Evolutionary conservation across 169 alveolate species (phyloP).

Genomic region (Plasmodium inui): DNA sequence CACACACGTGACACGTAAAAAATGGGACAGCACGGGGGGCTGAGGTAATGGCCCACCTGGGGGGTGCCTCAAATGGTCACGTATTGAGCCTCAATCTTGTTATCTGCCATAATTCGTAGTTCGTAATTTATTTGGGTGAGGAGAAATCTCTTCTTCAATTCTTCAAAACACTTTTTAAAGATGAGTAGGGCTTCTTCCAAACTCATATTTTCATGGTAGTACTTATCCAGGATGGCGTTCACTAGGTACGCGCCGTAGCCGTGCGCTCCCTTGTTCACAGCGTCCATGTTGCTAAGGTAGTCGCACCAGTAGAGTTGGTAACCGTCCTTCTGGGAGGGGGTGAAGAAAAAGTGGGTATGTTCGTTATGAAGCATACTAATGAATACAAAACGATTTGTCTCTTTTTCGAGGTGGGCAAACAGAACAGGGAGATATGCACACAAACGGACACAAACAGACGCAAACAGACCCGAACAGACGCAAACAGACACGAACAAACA

Average conservation of each 20-base stretch:
- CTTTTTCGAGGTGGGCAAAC: neutral
- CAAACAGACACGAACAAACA: neutral
- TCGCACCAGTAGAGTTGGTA: constrained; percentile 93
- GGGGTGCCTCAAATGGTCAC: constrained; percentile 48
- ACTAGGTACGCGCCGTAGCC: constrained; percentile 93
- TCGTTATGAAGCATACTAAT: neutral
- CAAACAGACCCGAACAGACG: neutral
- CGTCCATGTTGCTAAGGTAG: constrained; percentile 90
- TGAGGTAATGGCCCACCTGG: neutral
- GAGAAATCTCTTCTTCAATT: constrained; percentile 90
- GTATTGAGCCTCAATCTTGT: constrained; percentile 79
- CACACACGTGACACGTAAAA: neutral
- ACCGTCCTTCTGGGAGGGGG: constrained; percentile 84
- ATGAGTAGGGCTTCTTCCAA: constrained; percentile 90
- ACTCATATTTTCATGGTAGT: constrained; percentile 87
- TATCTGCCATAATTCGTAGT: constrained; percentile 79
- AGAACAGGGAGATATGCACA: neutral
- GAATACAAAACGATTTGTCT: neutral
- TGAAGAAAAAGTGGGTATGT: neutral
- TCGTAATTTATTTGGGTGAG: constrained; percentile 87
- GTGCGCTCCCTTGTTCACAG: constrained; percentile 91
- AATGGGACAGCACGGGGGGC: neutral
- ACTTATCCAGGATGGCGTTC: constrained; percentile 91
- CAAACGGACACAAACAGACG: neutral
- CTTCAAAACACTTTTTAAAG: constrained; percentile 89